Base-by-base conservation (phyloP, 2,329 filamentous ascomycete genomes). In the Talaromyces amestolkiae region DNA sequence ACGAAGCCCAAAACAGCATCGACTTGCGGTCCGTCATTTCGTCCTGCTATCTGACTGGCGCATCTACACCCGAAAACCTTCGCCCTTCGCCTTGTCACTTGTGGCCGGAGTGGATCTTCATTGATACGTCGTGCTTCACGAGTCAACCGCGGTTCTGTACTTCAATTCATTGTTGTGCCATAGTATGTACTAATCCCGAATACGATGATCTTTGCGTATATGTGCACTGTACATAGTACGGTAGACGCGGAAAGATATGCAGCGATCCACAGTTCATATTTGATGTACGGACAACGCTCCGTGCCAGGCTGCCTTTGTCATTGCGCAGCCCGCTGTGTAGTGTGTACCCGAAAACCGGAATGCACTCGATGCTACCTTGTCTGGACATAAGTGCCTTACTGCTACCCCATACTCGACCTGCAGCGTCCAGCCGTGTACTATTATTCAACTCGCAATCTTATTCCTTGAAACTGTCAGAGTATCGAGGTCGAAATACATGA, bases 321-420 rank as follows among this genome's bases (percentile, higher is more conserved):
- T 9, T 47, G 43, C 2, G 43, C 43, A 47, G 43, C 19, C n/a
- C 27, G 17, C 13, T 8, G 39, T 19, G 19, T 22, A 31, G 49
- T 53, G 49, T 53, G 24, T n/a, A 53, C 49, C 24, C 51, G 51
- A 54, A 54, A 54, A 19, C 10, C 53, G 53, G 53, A 56, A 56
- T 56, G 53, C 53, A n/a, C n/a, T n/a, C 17, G 11, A 39, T 56
- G 19, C 53, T 56, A 56, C 53, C 53, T 56, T 19, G 33, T 37
- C 33, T 39, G 47, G 47, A n/a, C 10, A n/a, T 53, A 27, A 53
- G 49, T 33, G 24, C 49, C 49, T 53, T 53, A 53, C 47, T 51
- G 24, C 47, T 51, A 51, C 24, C 24, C 24, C 47, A 31, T 51
- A 51, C 24, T 31, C 24, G 17, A 15, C 47, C 22, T 31, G 47